Base-by-base conservation (phyloP, 805 yeast genomes). In the Sugiyamaella lignohabitans region DNA sequence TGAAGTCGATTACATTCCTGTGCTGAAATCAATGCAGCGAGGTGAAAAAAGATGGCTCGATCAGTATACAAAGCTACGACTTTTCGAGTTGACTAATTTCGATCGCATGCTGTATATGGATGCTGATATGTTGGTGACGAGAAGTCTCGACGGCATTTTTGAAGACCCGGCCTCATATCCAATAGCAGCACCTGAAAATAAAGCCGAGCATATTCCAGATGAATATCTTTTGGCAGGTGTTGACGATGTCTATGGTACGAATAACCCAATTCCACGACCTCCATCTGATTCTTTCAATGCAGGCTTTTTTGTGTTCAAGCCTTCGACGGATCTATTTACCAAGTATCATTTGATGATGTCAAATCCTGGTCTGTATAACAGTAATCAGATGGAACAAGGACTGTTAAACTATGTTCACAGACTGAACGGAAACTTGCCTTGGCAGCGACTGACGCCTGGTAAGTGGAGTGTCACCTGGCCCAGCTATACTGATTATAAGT, bases 381-480 rank as follows among this genome's bases (percentile, higher is more conserved):
- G 19, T 32, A 42, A 29, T 22, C 18, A 21, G 19, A 43, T 49
- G 50, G 52, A 48, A 30, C 52, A 48, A 36, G 48, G 42, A 6
- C 38, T 48, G 16, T 40, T 48, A 18, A 48, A 48, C 37, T 48
- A 48, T 21, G 52, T 39, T 30, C 48, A 48, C 27, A 22, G 52
- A n/a, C 17, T 16, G 14, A 21, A 29, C 14, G 52, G 52, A 4
- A 16, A 36, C 4, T 14, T 48, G 49, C 52, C 52, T 10, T 43
- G 43, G 38, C 46, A 22, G 16, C 5, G 51, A 23, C 24, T 48
- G 17, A 18, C 27, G 5, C 52, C 50, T 16, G 49, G 49, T 6
- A 30, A n/a, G 5, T 48, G 52, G 52, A 48, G 41, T 39, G 48
- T 38, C 38, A 48, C 48, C 22, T 48, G 46, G 38, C 52, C 52